Conservation (phyloP, 257 asterid genomes). For the Thymus quinquecostatus region DNA sequence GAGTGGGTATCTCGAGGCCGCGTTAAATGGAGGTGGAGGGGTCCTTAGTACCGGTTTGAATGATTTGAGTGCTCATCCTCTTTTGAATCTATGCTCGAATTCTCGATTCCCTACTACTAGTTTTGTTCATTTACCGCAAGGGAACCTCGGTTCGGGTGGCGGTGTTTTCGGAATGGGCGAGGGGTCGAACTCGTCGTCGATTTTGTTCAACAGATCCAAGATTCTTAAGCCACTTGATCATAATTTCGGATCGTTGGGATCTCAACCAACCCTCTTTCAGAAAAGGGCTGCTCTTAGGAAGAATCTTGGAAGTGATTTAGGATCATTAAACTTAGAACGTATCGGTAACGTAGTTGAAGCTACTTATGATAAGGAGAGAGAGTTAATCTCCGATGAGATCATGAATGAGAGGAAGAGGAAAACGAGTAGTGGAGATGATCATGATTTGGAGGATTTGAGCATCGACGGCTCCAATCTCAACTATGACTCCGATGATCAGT, state of each 20-base stretch:
- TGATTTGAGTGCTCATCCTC: conserved; percentile 34
- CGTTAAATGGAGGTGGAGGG: conserved; percentile 40
- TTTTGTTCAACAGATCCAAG: conserved; percentile 61
- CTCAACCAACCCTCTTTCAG: conserved; percentile 90
- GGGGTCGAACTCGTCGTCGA: not conserved
- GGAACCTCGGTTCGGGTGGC: conserved; percentile 43
- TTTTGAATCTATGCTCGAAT: not conserved
- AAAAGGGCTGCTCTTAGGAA: conserved; percentile 84
- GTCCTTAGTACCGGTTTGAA: conserved; percentile 37
- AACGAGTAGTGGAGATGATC: conserved; percentile 52
- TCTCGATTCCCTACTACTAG: conserved; percentile 34
- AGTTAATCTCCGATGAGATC: conserved; percentile 3
- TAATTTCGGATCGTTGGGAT: conserved; percentile 55
- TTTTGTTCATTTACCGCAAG: conserved; percentile 46
- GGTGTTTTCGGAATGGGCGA: too few relatives aligned
- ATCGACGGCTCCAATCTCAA: conserved; percentile 70
- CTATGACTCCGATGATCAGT: conserved; percentile 78
- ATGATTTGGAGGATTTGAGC: conserved; percentile 73
- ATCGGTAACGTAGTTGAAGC: conserved; percentile 18
- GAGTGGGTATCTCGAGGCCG: conserved; percentile 62
- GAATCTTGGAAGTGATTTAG: conserved; percentile 49
- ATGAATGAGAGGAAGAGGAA: conserved; percentile 53
- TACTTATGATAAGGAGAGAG: not conserved
- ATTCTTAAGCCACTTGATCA: conserved; percentile 77
- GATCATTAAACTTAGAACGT: conserved; percentile 47